Conservation (phyloP, 192 early-diverging fungal species). For the Rhizophagus clarus region DNA sequence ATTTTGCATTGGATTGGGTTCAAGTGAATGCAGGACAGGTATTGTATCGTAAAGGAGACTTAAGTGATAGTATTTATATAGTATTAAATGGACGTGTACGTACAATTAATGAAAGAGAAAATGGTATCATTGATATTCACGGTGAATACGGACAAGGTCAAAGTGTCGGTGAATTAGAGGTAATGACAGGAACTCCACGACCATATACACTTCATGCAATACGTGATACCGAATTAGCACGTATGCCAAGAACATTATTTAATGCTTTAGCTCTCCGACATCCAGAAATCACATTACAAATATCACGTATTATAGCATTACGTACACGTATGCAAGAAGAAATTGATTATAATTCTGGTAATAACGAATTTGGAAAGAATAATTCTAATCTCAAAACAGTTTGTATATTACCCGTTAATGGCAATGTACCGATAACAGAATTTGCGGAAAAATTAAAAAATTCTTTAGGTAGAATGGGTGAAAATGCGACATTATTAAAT, state of each 20-base stretch:
- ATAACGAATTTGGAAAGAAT: constrained; percentile 64
- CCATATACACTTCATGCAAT: constrained; percentile 94
- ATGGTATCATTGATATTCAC: constrained; percentile 76
- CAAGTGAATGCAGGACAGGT: constrained; percentile 93
- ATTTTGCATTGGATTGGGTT: constrained; percentile 92
- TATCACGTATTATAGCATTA: constrained; percentile 87
- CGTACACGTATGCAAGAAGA: constrained; percentile 53
- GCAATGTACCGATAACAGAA: constrained; percentile 78
- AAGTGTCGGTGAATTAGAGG: constrained; percentile 93
- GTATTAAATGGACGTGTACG: constrained; percentile 93
- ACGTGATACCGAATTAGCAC: constrained; percentile 92
- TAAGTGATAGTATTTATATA: constrained; percentile 88
- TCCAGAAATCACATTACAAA: constrained; percentile 90
- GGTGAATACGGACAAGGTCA: constrained; percentile 95
- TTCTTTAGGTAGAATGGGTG: constrained; percentile 71
- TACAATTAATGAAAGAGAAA: constrained; percentile 70
- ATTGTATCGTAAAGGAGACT: constrained; percentile 84
- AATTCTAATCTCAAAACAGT: constrained; percentile 96
- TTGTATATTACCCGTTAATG: constrained; percentile 86
- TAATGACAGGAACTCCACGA: constrained; percentile 72
- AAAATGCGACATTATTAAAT: constrained; percentile 76
- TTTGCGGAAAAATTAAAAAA: constrained; percentile 85
- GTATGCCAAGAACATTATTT: constrained; percentile 95
- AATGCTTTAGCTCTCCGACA: constrained; percentile 85
- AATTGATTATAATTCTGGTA: constrained; percentile 34